A percentile compares a stretch with the other conserved stretches of the same genome.
phyloP scores from a whole-genome alignment of 768 basidiomycete genomes.

The Daedalea quercina region DNA sequence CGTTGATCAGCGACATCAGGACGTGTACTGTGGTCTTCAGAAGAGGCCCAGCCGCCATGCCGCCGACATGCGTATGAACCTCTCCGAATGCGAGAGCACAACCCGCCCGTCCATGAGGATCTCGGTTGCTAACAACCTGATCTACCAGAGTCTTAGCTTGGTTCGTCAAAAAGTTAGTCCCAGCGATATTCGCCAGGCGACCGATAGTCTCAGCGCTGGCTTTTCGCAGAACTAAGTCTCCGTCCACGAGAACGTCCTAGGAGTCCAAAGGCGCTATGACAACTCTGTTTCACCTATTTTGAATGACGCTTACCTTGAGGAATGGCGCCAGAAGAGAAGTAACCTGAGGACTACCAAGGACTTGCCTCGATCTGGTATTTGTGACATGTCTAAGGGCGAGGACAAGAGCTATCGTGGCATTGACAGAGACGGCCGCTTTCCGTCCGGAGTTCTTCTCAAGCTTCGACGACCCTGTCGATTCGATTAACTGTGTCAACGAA shows the following conservation, averaged over 20 bases:
- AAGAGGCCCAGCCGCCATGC: slow-evolving; percentile 89
- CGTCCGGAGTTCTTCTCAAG: slow-evolving; percentile 85
- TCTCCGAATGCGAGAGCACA: slow-evolving; percentile 90
- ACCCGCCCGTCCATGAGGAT: slow-evolving; percentile 88
- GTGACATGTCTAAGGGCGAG: slow-evolving; percentile 58
- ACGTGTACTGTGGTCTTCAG: slow-evolving; percentile 95
- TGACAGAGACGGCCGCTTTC: slow-evolving; percentile 77
- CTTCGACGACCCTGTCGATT: slow-evolving; percentile 64
- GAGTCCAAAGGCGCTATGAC: slow-evolving; percentile 7
- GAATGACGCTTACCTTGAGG: slow-evolving; percentile 56
- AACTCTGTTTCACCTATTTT: not conserved
- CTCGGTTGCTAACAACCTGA: slow-evolving; percentile 89
- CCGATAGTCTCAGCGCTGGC: slow-evolving; percentile 88
- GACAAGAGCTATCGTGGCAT: slow-evolving; percentile 69
- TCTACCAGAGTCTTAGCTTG: slow-evolving; percentile 90
- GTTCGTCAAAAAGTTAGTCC: slow-evolving; percentile 74
- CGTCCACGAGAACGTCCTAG: slow-evolving; percentile 76
- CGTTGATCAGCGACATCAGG: slow-evolving; percentile 89
- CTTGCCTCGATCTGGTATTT: slow-evolving; percentile 45
- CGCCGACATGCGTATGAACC: slow-evolving; percentile 88
- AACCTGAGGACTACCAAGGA: slow-evolving; percentile 59
- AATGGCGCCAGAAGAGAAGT: slow-evolving; percentile 59
- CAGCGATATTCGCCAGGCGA: slow-evolving; percentile 75
- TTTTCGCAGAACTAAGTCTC: slow-evolving; percentile 67
- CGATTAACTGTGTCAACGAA: slow-evolving; percentile 51